These are phyloP conservation scores for Detonula confervacea DNA, from an alignment of 352 stramenopile genomes.

Conservation along the genomic window DNA sequence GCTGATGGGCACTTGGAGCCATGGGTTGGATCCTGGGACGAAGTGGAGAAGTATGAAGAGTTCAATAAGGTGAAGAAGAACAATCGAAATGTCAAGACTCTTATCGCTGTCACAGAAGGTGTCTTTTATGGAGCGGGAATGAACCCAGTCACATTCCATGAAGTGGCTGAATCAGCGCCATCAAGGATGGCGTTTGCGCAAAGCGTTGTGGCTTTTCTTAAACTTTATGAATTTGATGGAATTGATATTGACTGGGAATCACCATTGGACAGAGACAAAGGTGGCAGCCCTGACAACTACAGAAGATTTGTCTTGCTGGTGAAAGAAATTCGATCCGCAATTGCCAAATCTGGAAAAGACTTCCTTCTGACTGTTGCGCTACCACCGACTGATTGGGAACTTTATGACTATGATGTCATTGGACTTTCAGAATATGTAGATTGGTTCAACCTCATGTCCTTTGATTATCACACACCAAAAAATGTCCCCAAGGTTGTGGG, in stretches of 20 bases:
- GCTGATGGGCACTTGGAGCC: slow-evolving; percentile 27
- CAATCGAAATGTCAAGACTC: slow-evolving; percentile 28
- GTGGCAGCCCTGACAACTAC: slow-evolving; percentile 35
- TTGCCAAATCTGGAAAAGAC: background rate
- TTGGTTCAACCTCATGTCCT: slow-evolving; percentile 63
- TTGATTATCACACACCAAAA: slow-evolving; percentile 56
- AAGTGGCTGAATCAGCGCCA: too few relatives aligned
- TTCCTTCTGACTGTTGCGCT: slow-evolving; percentile 49
- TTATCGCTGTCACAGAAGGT: slow-evolving; percentile 43
- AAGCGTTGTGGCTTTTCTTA: slow-evolving; percentile 32
- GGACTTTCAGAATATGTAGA: slow-evolving; percentile 30
- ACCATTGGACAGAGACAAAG: slow-evolving; percentile 36
- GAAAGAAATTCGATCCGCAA: slow-evolving; percentile 11
- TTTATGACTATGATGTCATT: slow-evolving; percentile 39
- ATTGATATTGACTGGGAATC: slow-evolving; percentile 66
- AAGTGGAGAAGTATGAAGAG: slow-evolving; percentile 29
- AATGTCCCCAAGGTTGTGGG: slow-evolving; percentile 39
- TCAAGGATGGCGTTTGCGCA: slow-evolving; percentile 26
- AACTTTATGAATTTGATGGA: slow-evolving; percentile 47
- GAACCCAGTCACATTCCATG: slow-evolving; percentile 9
- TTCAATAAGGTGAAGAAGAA: slow-evolving; percentile 51
- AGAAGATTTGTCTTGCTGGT: slow-evolving; percentile 46
- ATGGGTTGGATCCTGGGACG: slow-evolving; percentile 44
- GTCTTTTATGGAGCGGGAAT: slow-evolving; percentile 19
- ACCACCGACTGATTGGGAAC: slow-evolving; percentile 35